Base-by-base conservation (phyloP, 768 basidiomycete species). In the Rhodocollybia butyracea region DNA sequence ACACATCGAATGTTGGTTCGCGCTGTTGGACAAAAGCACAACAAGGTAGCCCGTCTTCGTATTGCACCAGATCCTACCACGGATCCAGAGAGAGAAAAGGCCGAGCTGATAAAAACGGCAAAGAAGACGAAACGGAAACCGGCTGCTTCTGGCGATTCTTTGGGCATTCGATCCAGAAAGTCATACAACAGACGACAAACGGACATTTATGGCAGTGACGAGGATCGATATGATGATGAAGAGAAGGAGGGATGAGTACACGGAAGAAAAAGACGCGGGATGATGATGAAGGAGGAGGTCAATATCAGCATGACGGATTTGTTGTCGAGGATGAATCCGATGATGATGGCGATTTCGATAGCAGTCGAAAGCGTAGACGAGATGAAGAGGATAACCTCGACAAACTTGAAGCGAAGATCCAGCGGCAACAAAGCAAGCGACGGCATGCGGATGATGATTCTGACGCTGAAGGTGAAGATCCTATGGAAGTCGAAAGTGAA, bases 1-100 rank as follows among this genome's bases (percentile, higher is more conserved):
- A 91, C 91, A 13, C 93, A 96, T 68, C 83, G 89, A 48, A 88
- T 91, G 83, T 78, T 95, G 36, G 94, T 93, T 6, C 85, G 87
- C 34, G 86, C 90, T 36, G 90, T 94, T 7, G 89, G 88, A 30
- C 89, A 93, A 64, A 88, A 88, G 68, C 88, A 94, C 70, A 87
- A 78, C 69, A 90, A 90, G 65, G 81, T 88, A 21, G 86, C 91
- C 4, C 82, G 87, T 50, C 76, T 91, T 59, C 84, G 85, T 59
- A 85, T 92, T 77, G 87, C 84, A 1, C 83, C 86, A n/a, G 89
- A 90, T 39, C 88, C 88, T 3, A 82, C 79, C 22, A 78, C 78
- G 66, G 89, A 91, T 63, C 88, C 88, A 13, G 89, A 91, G 63
- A 82, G 83, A 55, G 86, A 85, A 67, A 83, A 85, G 63, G 69